Percentiles rank a stretch among this genome's conserved stretches.
Conservation (phyloP, 805 yeast genomes). For the Saturnispora bothae region DNA sequence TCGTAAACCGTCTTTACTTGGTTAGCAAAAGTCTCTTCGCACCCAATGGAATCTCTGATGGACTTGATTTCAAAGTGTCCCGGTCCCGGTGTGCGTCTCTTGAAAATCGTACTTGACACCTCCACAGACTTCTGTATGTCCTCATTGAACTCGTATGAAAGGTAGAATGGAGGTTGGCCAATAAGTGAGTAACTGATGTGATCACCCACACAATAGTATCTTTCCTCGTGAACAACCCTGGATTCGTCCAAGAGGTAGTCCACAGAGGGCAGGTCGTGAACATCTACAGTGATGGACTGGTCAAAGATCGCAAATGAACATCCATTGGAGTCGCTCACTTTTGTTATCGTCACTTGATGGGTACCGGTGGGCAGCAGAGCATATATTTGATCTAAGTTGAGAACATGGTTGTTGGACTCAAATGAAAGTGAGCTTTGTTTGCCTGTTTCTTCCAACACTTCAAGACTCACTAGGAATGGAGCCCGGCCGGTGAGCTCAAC, state of each 20-base stretch:
- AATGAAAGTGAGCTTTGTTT: constrained; percentile 37
- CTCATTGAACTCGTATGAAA: constrained; percentile 66
- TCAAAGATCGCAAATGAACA: constrained; percentile 35
- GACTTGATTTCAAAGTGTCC: constrained; percentile 65
- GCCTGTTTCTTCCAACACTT: constrained; percentile 28
- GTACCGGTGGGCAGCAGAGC: constrained; percentile 56
- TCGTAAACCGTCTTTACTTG: constrained; percentile 30
- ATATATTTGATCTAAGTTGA: constrained; percentile 35
- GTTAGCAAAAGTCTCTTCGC: constrained; percentile 49
- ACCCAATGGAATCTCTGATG: constrained; percentile 64
- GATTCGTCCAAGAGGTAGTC: constrained; percentile 29
- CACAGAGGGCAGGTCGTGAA: constrained; percentile 72
- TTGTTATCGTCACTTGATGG: constrained; percentile 48
- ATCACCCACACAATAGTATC: constrained; percentile 85
- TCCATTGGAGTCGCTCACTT: constrained; percentile 58
- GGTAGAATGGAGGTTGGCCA: constrained; percentile 72
- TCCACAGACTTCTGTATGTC: constrained; percentile 42
- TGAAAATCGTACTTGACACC: constrained; percentile 29
- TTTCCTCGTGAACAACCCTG: constrained; percentile 18
- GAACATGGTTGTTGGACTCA: constrained; percentile 29
- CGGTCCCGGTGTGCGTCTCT: constrained; percentile 69
- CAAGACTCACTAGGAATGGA: constrained; percentile 52
- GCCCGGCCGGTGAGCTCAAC: constrained; percentile 54
- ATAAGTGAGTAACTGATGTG: constrained; percentile 63
- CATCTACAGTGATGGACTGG: constrained; percentile 34